phyloP scores from a whole-genome alignment of 495 filamentous ascomycete species.

The Amphirosellinia nigrospora region DNA sequence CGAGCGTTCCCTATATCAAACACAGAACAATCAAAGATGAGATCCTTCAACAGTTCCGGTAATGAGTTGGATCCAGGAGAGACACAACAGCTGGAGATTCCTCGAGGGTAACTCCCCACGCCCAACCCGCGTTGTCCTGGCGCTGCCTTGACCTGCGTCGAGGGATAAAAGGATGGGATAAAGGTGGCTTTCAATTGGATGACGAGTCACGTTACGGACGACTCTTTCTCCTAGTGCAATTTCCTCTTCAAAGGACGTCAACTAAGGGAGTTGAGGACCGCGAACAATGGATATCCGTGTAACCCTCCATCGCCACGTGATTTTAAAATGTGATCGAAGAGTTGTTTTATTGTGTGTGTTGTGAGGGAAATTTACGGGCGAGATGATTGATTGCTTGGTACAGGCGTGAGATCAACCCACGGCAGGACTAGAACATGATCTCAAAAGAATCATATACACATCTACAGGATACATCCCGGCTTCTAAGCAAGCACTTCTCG shows the following conservation, averaged over 20 bases:
- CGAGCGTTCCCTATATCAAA: slow-evolving; percentile 4
- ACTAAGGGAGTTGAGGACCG: neutral
- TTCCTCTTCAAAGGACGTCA: neutral
- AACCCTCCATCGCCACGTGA: neutral
- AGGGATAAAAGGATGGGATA: neutral
- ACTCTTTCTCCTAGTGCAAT: neutral
- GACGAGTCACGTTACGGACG: neutral
- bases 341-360: neutral
- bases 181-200: neutral
- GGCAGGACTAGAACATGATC: too few species aligned
- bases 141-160: neutral
- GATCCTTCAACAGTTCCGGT: neutral
- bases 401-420: too few species aligned
- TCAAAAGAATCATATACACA: too few species aligned
- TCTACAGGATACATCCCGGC: too few species aligned
- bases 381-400: too few species aligned
- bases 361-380: too few species aligned
- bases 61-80: neutral
- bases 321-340: neutral
- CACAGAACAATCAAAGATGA: neutral
- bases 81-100: neutral
- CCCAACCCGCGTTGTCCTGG: neutral
- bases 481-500: neutral
- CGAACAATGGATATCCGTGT: neutral
- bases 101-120: neutral